A percentile compares a stretch with the other conserved stretches of the same genome.
phyloP scores from a whole-genome alignment of 1,284 basidiomycete species.

The Ustilago sp. region DNA sequence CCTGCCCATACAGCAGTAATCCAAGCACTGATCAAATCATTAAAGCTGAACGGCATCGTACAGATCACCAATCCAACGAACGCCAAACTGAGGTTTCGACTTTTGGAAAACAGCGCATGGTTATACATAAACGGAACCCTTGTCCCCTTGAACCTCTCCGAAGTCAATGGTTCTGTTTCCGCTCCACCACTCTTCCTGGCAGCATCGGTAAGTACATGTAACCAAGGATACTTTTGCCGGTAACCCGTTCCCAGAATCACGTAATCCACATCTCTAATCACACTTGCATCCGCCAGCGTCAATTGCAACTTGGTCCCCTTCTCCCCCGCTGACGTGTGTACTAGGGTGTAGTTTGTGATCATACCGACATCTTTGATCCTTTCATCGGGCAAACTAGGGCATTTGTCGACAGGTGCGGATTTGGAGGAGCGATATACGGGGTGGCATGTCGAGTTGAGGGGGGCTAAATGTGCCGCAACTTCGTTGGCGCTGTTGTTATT shows the following conservation, averaged over 20 bases:
- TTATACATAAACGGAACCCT: slow-evolving; percentile 45
- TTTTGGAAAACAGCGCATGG: slow-evolving; percentile 41
- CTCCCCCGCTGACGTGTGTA: slow-evolving; percentile 7
- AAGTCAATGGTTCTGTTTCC: slow-evolving; percentile 22
- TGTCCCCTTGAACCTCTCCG: slow-evolving; percentile 21
- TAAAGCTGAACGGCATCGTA: slow-evolving; percentile 49
- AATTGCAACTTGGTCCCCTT: slow-evolving; percentile 35
- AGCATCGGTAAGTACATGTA: slow-evolving; percentile 45
- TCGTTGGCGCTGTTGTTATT: slow-evolving; percentile 64
- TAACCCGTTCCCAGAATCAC: slow-evolving; percentile 56
- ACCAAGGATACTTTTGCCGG: slow-evolving; percentile 48
- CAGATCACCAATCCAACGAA: slow-evolving; percentile 52
- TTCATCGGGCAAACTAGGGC: slow-evolving; percentile 51
- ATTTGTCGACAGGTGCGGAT: slow-evolving; percentile 35
- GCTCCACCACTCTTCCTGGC: slow-evolving; percentile 1
- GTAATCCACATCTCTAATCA: slow-evolving; percentile 49
- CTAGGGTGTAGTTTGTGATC: slow-evolving; percentile 32
- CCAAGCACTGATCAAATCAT: slow-evolving; percentile 46
- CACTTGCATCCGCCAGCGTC: slow-evolving; percentile 42
- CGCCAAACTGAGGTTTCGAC: slow-evolving; percentile 25
- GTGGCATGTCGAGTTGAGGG: slow-evolving; percentile 25
- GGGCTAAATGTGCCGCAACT: slow-evolving; percentile 58
- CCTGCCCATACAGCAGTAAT: slow-evolving; percentile 50
- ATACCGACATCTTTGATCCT: slow-evolving; percentile 57
- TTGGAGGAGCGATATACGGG: slow-evolving; percentile 49